Base-by-base conservation (phyloP, 2,329 filamentous ascomycete genomes). In the Ceratocystis smalleyi region DNA sequence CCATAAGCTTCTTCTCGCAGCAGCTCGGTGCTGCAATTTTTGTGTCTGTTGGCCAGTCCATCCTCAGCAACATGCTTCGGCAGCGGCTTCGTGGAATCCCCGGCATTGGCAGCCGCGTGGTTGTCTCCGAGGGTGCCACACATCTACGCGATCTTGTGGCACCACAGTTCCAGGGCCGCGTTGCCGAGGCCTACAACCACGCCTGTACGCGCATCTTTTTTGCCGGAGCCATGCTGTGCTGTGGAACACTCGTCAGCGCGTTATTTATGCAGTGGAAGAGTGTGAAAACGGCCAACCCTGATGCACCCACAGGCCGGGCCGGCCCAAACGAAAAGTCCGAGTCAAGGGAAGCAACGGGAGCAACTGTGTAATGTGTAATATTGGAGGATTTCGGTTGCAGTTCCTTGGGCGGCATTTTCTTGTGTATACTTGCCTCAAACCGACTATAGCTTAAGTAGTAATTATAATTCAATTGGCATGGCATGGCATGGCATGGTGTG, bases 221-320 rank as follows among this genome's bases (percentile, higher is more conserved):
- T 65, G 81, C 84, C 1, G 78, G 78, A 3, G 75, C 85, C 62
- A 85, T 80, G 0, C 73, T 86, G 67, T 77, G 79, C 0, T 73
- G 78, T 5, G 70, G 81, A 1, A 80, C 81, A 10, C 75, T 88
- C 5, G n/a, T 85, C 8, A 83, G 80, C 6, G 78, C 81, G 0
- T 69, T 81, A 1, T 78, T 78, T 24, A 79, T 89, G 68, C 80
- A 88, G 72, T 89, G 86, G 86, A 83, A 77, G 71, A 84, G 76
- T 68, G 83, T 88, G 70, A 88, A 87, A 76, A 82, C 81, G 69
- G 70, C 67, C 0, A 57, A 35, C 3, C 63, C 63, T 1, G 47
- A 43, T 55, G 63, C 59, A 6, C 65, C 65, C n/a, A n/a, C 49
- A 15, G 51, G 43, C 22, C 19, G 43, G 19, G 47, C 19, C 19